Evolutionary conservation across 495 filamentous ascomycete genomes (phyloP).

Genomic region (Ascodesmis nigricans): DNA sequence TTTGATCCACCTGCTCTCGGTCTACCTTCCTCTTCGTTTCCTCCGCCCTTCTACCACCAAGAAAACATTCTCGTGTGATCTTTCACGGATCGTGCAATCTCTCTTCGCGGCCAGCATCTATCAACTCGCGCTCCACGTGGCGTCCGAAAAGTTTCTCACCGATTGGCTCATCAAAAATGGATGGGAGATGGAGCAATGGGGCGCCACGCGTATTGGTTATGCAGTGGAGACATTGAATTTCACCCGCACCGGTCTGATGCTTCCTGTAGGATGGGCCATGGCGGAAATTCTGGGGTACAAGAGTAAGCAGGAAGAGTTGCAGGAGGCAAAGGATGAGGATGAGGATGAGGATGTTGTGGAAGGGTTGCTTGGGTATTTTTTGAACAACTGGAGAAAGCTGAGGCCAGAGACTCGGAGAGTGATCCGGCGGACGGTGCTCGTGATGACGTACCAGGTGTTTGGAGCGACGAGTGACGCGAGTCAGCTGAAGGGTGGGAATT

Average conservation of each 20-base stretch:
- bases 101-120: slow-evolving; percentile 14
- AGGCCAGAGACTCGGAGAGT: slow-evolving; percentile 15
- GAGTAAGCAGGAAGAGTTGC: slow-evolving; percentile 4
- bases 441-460: slow-evolving; percentile 13
- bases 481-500: slow-evolving; percentile 16
- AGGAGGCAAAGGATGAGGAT: slow-evolving; percentile 3
- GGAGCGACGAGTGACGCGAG: slow-evolving; percentile 13
- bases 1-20: slow-evolving; percentile 13
- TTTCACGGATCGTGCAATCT: slow-evolving; percentile 10
- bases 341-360: slow-evolving; percentile 9
- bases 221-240: slow-evolving; percentile 12
- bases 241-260: slow-evolving; percentile 14
- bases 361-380: slow-evolving; percentile 8
- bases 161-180: slow-evolving; percentile 14
- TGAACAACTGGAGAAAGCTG: slow-evolving; percentile 14
- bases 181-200: slow-evolving; percentile 18
- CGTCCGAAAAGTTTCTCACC: slow-evolving; percentile 15
- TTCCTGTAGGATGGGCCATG: slow-evolving; percentile 18
- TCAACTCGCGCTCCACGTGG: slow-evolving; percentile 12
- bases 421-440: slow-evolving; percentile 15
- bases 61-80: slow-evolving; percentile 6
- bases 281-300: slow-evolving; percentile 15
- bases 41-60: slow-evolving; percentile 9
- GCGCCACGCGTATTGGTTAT: slow-evolving; percentile 11
- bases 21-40: slow-evolving; percentile 18